Evolutionary conservation across 2,329 filamentous ascomycete genomes (phyloP).

Genomic region (Trichoderma lentiforme): DNA sequence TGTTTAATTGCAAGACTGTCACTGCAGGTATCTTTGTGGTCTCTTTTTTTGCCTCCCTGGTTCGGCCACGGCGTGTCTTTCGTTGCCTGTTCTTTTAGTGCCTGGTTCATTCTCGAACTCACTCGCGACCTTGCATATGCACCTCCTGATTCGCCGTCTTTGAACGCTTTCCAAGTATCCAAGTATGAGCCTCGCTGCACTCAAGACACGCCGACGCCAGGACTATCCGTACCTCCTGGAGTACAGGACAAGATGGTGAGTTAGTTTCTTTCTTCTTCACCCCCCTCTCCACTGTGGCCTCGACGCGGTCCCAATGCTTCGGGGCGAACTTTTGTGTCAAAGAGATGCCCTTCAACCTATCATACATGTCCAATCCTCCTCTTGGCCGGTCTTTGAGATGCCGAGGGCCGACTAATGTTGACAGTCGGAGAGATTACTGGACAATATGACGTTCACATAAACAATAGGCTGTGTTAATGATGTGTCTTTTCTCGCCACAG

Average conservation of each 20-base stretch:
- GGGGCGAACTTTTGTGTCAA: neutral
- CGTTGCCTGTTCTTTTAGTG: neutral
- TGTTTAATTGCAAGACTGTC: neutral
- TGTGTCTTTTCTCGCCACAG: slow-evolving; percentile 41
- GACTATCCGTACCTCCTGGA: slow-evolving; percentile 79
- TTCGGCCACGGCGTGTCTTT: neutral
- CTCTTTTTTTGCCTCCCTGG: neutral
- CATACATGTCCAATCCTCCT: neutral
- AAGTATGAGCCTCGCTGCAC: slow-evolving; percentile 25
- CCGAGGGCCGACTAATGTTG: neutral
- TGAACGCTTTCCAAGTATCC: slow-evolving; percentile 17
- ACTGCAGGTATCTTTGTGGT: neutral
- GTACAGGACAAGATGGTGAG: slow-evolving; percentile 82
- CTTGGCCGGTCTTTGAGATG: neutral
- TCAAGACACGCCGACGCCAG: slow-evolving; percentile 61
- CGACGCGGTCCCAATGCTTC: neutral
- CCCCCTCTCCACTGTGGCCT: neutral
- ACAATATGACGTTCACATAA: neutral
- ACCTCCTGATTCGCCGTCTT: neutral
- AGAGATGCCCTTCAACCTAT: neutral
- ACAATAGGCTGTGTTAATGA: neutral
- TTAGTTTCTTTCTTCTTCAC: neutral
- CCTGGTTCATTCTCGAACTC: neutral
- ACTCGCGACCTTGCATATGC: neutral
- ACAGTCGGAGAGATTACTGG: neutral